phyloP scores from a whole-genome alignment of 1,284 basidiomycete species.

The Naganishia liquefaciens region DNA sequence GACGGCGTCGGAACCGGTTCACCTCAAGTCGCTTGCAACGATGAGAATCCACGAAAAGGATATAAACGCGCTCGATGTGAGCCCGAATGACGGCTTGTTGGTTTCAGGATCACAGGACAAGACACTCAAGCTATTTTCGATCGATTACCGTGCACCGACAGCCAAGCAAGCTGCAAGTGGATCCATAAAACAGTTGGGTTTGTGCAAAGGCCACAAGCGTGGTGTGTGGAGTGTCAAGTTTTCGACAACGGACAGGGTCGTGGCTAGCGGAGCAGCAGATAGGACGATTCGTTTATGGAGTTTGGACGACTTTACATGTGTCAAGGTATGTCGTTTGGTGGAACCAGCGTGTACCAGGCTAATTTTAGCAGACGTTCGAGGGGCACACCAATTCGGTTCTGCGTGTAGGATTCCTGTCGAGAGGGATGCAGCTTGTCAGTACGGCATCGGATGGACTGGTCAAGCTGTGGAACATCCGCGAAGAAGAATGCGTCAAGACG shows the following conservation, averaged over 20 bases:
- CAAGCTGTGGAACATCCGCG: slow-evolving; percentile 90
- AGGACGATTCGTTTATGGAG: slow-evolving; percentile 92
- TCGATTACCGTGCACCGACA: slow-evolving; percentile 59
- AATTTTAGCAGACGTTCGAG: slow-evolving; percentile 72
- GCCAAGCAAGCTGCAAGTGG: slow-evolving; percentile 57
- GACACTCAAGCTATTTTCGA: slow-evolving; percentile 84
- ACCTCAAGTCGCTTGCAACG: slow-evolving; percentile 79
- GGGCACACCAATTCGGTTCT: slow-evolving; percentile 97
- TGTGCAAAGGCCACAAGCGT: slow-evolving; percentile 92
- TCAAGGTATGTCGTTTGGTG: slow-evolving; percentile 60
- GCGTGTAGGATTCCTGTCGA: slow-evolving; percentile 81
- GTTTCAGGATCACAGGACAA: slow-evolving; percentile 96
- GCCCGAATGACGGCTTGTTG: slow-evolving; percentile 84
- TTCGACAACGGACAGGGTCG: slow-evolving; percentile 73
- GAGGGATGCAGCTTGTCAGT: slow-evolving; percentile 82
- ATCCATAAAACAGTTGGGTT: slow-evolving; percentile 74
- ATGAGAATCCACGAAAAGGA: slow-evolving; percentile 96
- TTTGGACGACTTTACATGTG: slow-evolving; percentile 82
- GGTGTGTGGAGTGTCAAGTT: slow-evolving; percentile 96
- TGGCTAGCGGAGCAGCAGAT: slow-evolving; percentile 93
- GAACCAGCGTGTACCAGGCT: not conserved
- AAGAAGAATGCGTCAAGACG: slow-evolving; percentile 83
- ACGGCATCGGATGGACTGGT: slow-evolving; percentile 90
- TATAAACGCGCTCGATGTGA: slow-evolving; percentile 92
- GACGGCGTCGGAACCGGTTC: slow-evolving; percentile 48